phyloP scores from a whole-genome alignment of 495 filamentous ascomycete species.

The Aspergillus egyptiacus region DNA sequence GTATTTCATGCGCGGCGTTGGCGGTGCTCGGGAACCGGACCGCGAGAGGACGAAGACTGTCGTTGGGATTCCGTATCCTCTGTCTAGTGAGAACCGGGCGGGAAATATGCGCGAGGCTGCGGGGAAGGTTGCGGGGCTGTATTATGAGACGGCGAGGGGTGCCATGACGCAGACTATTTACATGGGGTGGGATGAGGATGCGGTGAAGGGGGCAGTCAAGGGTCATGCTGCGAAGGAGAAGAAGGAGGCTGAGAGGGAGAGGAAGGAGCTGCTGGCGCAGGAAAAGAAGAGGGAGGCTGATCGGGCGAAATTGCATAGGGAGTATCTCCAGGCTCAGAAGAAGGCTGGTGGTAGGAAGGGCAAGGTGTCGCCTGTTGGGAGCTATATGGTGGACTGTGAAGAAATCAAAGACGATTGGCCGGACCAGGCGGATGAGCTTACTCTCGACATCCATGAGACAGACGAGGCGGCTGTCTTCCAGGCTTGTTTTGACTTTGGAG shows the following conservation, averaged over 20 bases:
- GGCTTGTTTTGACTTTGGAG: constrained; percentile 5
- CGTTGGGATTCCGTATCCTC: neutral
- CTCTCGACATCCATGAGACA: constrained; percentile 7
- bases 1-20: constrained; percentile 3
- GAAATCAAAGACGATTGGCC: constrained; percentile 1
- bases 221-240: constrained; percentile 3
- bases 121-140: neutral
- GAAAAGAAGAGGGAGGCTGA: neutral
- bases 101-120: constrained; percentile 5
- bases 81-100: neutral
- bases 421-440: neutral
- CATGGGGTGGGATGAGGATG: constrained; percentile 3
- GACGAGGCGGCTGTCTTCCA: constrained; percentile 1
- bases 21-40: constrained; percentile 1
- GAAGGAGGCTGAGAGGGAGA: constrained; percentile 1
- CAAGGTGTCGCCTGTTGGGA: constrained; percentile 1
- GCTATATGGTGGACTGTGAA: constrained; percentile 5
- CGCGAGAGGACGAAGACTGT: constrained; percentile 3
- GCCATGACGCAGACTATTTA: constrained; percentile 4
- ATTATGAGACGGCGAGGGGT: neutral
- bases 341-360: neutral
- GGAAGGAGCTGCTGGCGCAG: neutral
- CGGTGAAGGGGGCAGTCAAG: neutral
- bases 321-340: neutral
- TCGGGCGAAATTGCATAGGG: neutral